Evolutionary conservation across 2,329 filamentous ascomycete species (phyloP), one percentile per base, ranked within the genome.

Genomic region (Pseudopithomyces maydicus): DNA sequence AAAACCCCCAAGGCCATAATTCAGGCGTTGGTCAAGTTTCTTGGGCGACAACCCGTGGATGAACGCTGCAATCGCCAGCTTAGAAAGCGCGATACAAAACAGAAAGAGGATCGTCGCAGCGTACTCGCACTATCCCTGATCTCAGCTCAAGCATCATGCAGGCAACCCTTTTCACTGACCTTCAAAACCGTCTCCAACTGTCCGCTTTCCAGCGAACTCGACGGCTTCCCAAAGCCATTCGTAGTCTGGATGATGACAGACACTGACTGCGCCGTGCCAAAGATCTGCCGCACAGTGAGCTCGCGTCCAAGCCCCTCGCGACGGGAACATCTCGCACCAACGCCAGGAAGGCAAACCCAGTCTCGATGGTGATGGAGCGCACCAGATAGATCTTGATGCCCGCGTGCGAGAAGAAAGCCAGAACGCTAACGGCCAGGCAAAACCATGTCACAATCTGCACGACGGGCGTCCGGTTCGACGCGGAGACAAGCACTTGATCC

Each of bases 401-500:
- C 14, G 65, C 63, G 38, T 67, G 64, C 11, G 61, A 62, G 2
- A 64, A 29, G 38, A 68, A 65, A 1, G 67, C 64, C 12, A 70
- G 38, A 3, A 64, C 51, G 32, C 63, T 64, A 2, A 61, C 58
- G 6, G 55, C 59, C 10, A 69, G 52, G 29, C 52, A 57, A 22
- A 69, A 55, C 65, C 65, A 69, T 14, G 62, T 59, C n/a, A 66
- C 44, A 23, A 69, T 67, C 36, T 69, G 64, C n/a, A 69, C 55
- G 8, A 68, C 54, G 12, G 67, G 67, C 29, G 62, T 68, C 10
- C 58, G 56, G 39, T 70, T 69, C 15, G 55, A 43, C 23, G 58
- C 63, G 12, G 59, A 61, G 19, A 65, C 10, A 12, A 65, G 54
- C 20, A 64, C 50, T 52, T 68, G 65, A 42, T 59, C 45, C 17